Evolutionary conservation across 164 flowering plant species (phyloP), one percentile per base, ranked within the genome.

Genomic region (Piper longum): DNA sequence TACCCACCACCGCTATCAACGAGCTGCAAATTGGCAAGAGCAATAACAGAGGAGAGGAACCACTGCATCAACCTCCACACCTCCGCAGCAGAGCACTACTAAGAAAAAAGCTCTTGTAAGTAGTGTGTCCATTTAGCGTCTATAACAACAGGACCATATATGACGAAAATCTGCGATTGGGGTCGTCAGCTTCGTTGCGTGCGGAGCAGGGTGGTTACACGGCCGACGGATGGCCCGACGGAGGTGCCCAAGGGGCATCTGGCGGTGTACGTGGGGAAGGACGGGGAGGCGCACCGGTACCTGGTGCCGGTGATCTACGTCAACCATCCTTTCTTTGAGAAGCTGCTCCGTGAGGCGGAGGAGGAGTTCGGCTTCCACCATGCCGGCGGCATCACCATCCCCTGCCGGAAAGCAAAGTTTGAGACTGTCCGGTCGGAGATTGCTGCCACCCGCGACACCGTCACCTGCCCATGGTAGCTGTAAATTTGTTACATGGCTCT

Each of bases 191-290:
- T 88, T 18, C 80, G 69, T 42, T 60, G 54, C 43, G 78, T 58
- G 4, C 62, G 43, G 3, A 5, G 41, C 43, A 7, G 41, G 56
- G 2, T 71, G 64, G 36, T 41, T 57, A 26, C 36, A 26, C 80
- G 57, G 12, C 6, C 79, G 63, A 80, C 69, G 16, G 63, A 67
- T 3, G 77, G 77, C 4, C 75, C 77, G 59, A 16, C 14, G 6
- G 6, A 48, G 4, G 84, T 85, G 1, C 98, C 96, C 16, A 91
- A 87, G 64, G 98, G 98, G 0, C 82, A 84, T 61, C 39, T 91
- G 72, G 95, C 98, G 41, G 91, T 91, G 13, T 86, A 85, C 66
- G 92, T 89, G 65, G 98, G 95, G 65, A 81, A 83, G 63, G 86
- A 81, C 61, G 86, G 77, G 16, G 85, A 81, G 44, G 71, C 72